Conservation (phyloP, 2,329 filamentous ascomycete genomes). For the Fragosphaeria purpurea region DNA sequence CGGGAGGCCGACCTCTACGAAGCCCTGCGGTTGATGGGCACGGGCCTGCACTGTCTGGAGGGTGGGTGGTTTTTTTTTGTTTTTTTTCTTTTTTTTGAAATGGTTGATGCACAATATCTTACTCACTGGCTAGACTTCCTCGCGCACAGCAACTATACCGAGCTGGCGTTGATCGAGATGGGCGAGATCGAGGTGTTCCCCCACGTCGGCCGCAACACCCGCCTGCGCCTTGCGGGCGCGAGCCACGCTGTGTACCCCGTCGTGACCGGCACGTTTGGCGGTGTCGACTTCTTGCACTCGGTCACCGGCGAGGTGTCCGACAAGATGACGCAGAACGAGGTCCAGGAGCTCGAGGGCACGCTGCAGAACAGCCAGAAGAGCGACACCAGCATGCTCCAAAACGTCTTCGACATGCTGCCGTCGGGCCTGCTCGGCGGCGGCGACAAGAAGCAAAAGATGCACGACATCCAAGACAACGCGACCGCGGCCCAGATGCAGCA, state of each 20-base stretch:
- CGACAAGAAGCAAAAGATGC: slow-evolving; percentile 63
- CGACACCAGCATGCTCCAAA: slow-evolving; percentile 66
- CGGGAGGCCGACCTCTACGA: slow-evolving; percentile 76
- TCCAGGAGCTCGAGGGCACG: slow-evolving; percentile 78
- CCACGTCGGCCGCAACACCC: slow-evolving; percentile 70
- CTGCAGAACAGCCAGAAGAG: slow-evolving; percentile 54
- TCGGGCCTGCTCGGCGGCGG: slow-evolving; percentile 67
- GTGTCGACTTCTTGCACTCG: slow-evolving; percentile 87
- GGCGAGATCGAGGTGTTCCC: slow-evolving; percentile 76
- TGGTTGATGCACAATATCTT: neutral
- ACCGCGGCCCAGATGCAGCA: slow-evolving; percentile 65
- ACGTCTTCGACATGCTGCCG: slow-evolving; percentile 73
- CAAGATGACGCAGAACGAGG: slow-evolving; percentile 83
- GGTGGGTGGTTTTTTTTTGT: slow-evolving; percentile 26
- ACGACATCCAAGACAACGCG: slow-evolving; percentile 70
- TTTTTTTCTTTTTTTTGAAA: too few relatives aligned
- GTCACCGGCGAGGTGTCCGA: slow-evolving; percentile 73
- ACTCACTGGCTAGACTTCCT: slow-evolving; percentile 54
- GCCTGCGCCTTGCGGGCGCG: slow-evolving; percentile 58
- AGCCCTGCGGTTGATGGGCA: slow-evolving; percentile 75
- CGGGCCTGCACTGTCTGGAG: slow-evolving; percentile 81
- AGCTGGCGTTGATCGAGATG: slow-evolving; percentile 78
- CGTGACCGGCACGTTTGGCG: slow-evolving; percentile 86
- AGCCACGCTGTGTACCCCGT: slow-evolving; percentile 63
- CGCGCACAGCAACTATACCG: slow-evolving; percentile 87